phyloP scores from a whole-genome alignment of 1,284 basidiomycete genomes.

The Puccinia coronata region DNA sequence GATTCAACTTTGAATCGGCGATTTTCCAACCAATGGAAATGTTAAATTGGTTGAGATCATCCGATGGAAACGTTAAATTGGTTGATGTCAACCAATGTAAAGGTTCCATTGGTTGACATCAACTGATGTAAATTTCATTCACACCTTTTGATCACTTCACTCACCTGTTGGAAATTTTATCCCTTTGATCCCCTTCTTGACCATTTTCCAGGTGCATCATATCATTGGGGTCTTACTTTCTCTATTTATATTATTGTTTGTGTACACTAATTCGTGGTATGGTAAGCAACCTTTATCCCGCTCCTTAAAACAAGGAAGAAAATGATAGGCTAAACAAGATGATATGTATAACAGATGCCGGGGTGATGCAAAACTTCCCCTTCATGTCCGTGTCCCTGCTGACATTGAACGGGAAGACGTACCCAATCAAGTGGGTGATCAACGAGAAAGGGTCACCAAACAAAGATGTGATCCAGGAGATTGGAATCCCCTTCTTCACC shows the following conservation, averaged over 20 bases:
- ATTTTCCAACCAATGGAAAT: too few species aligned
- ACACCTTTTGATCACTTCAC: too few species aligned
- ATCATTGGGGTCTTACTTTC: conserved; percentile 43
- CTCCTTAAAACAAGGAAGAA: not conserved
- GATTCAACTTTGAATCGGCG: too few species aligned
- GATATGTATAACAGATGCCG: conserved; percentile 17
- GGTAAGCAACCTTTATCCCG: conserved; percentile 8
- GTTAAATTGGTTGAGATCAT: too few species aligned
- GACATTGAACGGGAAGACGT: conserved; percentile 9
- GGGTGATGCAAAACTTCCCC: conserved; percentile 41
- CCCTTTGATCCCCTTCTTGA: too few species aligned
- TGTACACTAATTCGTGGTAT: conserved; percentile 49
- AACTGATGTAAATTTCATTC: too few species aligned
- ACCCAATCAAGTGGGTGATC: conserved; percentile 43
- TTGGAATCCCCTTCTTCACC: conserved; percentile 30
- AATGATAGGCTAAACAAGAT: not conserved
- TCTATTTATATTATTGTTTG: conserved; percentile 37
- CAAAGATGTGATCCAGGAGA: conserved; percentile 25
- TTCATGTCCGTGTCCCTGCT: conserved; percentile 47
- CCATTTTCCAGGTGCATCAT: conserved; percentile 50
- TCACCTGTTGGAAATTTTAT: too few species aligned
- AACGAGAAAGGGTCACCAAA: conserved; percentile 35
- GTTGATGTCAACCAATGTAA: too few species aligned
- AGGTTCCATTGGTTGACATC: too few species aligned
- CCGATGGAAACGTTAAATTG: too few species aligned